Evolutionary conservation across 2,329 filamentous ascomycete species (phyloP).

Genomic region (Nemania sp.): DNA sequence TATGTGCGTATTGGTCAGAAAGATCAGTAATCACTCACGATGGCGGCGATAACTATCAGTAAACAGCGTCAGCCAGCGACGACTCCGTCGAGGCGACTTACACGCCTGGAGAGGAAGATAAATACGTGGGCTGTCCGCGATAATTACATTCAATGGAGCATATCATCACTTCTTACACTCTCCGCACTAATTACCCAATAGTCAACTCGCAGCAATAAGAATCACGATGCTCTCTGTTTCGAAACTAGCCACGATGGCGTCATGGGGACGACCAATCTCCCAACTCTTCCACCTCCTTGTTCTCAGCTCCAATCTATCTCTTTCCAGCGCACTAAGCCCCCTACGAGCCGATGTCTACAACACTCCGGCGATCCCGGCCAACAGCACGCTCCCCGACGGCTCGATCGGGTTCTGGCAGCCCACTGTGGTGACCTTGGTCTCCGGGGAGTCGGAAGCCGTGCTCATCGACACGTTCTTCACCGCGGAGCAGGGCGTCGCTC

Average conservation of each 20-base stretch:
- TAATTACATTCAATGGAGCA: background rate
- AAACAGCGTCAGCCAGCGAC: background rate
- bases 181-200: background rate
- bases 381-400: slow-evolving; percentile 18
- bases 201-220: background rate
- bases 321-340: background rate
- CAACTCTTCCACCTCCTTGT: background rate
- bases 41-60: background rate
- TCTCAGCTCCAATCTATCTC: background rate
- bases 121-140: background rate
- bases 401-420: slow-evolving; percentile 21
- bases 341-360: slow-evolving; percentile 23
- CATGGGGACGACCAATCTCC: background rate
- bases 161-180: background rate
- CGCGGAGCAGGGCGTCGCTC: slow-evolving; percentile 37
- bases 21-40: background rate
- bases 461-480: slow-evolving; percentile 46
- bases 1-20: background rate
- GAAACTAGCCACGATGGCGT: background rate
- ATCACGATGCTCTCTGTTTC: background rate
- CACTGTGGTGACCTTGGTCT: slow-evolving; percentile 24
- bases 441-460: slow-evolving; percentile 37
- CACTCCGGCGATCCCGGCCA: slow-evolving; percentile 7
- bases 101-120: background rate
- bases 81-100: background rate